Base-by-base conservation (phyloP, 2,329 filamentous ascomycete genomes). In the Fusarium coicis region DNA sequence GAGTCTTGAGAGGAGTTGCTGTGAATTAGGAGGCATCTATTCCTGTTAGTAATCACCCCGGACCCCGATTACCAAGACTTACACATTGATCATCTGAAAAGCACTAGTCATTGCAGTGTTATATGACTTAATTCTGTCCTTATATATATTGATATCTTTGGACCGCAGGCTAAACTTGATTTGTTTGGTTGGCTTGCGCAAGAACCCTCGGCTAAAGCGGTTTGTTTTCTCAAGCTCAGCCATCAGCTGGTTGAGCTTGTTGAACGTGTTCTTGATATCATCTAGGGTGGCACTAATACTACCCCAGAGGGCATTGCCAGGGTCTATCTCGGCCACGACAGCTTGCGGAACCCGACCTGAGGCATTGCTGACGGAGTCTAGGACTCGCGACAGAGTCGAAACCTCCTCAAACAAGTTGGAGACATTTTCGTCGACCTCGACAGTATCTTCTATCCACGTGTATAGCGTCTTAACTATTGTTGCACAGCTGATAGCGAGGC, bases 1-100 rank as follows among this genome's bases (percentile, higher is more conserved):
- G 47, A 50, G 11, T 50, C 47, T 5, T 50, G 47, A 14, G 47
- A 50, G 11, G 47, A 34, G 10, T 50, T 34, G 16, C 47, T 34
- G 5, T 50, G 47, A 14, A 50, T 34, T 7, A 34, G 21, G 5
- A 50, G 47, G 30, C 47, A 50, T 1, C 47, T 50, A 18, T 34
- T 1, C 0, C 5, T 4, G 8, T 50, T 5, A 50, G 47, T 14
- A 23, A 34, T 50, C 16, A 5, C 5, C 0, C 8, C 0, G 2
- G 6, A 34, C 4, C 11, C 1, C 15, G 5, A 50, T 7, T 2
- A 34, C 4, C 10, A 19, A 19, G 47, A 19, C 47, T 7, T 14
- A 50, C 47, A 50, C 30, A 10, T 50, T 50, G 28, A 50, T 32
- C 21, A 34, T 50, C 21, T 50, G 47, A 16, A 50, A 50, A 23